Percentiles rank a stretch among this genome's conserved stretches.
These are phyloP conservation scores for Brasilioporus rufonigricans DNA, from an alignment of 768 basidiomycete genomes.

Conservation along the genomic window DNA sequence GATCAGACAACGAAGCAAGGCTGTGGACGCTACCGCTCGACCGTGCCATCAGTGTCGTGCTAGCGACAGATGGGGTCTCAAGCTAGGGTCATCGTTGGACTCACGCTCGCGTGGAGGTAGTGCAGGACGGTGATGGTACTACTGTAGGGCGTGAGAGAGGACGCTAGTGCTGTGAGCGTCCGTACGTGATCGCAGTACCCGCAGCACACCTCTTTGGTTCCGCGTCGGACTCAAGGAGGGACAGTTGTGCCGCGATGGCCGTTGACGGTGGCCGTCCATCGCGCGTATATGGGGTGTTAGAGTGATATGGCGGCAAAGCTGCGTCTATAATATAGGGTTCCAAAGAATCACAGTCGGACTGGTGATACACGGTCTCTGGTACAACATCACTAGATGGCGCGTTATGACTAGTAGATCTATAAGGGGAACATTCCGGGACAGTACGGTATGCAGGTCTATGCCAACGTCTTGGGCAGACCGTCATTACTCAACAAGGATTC, in stretches of 20 bases:
- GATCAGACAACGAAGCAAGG: neutral
- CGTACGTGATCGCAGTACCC: neutral
- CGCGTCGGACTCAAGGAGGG: no score
- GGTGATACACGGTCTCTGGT: constrained; percentile 3
- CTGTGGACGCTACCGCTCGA: no score
- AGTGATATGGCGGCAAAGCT: neutral
- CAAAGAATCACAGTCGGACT: neutral
- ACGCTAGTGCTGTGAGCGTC: no score
- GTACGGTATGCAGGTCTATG: constrained; percentile 20
- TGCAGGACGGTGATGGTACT: no score
- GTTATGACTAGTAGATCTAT: neutral
- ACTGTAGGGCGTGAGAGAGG: no score
- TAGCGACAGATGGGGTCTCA: neutral
- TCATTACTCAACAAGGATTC: constrained; percentile 65
- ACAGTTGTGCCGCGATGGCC: no score
- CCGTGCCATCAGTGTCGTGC: neutral
- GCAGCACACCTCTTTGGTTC: neutral
- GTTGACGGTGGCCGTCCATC: no score
- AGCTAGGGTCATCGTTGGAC: no score
- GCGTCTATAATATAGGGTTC: neutral
- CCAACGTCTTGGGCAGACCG: constrained; percentile 65
- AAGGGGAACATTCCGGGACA: neutral
- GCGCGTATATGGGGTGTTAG: neutral
- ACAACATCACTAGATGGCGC: neutral
- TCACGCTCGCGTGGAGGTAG: no score